Evolutionary conservation across 106 monocot genomes (phyloP), one percentile per base, ranked within the genome.

Genomic region (Hemerocallis citrina): DNA sequence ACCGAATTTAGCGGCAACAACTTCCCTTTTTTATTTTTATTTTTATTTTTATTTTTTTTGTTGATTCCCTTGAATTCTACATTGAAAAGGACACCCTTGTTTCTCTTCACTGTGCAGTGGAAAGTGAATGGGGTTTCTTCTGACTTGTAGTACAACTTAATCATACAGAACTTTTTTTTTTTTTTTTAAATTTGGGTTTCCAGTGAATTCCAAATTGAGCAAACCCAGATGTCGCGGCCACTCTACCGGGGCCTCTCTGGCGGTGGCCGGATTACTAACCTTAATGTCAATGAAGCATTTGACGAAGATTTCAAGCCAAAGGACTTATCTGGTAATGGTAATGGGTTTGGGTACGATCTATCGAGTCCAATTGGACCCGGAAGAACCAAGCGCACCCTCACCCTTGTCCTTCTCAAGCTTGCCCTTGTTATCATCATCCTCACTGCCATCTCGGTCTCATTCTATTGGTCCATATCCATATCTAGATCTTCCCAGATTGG

Each of bases 401-500:
- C 50, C 16, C 47, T 75, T 15, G 25, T 60, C 37, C 31, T 79
- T 28, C 19, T 82, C 8, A 82, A 79, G 74, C 66, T 85, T 30
- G 70, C 65, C 8, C 34, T 91, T 28, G 56, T 76, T 15, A 44
- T 74, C 15, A 31, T 77, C 57, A 54, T 69, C 6, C 20, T 52
- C 52, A 3, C 22, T 3, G 79, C 74, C 13, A 37, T 91, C 23
- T 64, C 63, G 0, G 70, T 75, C 33, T 91, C 90, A 9, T 70
- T 91, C 23, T 82, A 73, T 35, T 85, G 85, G 82, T 70, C 85
- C 24, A 52, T 82, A 41, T 79, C 89, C 61, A 81, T 85, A 36
- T 81, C n/a, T n/a, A n/a, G n/a, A n/a, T n/a, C 89, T 24, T 63
- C 74, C 7, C 35, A 72, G 14, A 59, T 69, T 1, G 65, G 45